Evolutionary conservation across 179 eudicot genomes (phyloP).

Genomic region (Spergularia azorica): DNA sequence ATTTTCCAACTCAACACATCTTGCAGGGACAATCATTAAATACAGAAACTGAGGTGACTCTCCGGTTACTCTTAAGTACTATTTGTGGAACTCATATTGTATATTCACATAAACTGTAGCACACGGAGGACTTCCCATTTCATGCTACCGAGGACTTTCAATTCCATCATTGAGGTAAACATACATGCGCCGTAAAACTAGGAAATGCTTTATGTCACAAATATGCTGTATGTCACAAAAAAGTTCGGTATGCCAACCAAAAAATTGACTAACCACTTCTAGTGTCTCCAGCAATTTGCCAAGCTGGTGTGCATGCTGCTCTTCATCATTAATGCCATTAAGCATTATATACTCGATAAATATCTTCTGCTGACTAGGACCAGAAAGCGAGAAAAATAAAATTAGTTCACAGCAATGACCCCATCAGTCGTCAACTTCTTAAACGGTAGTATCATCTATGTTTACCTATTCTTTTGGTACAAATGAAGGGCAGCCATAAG

Average conservation of each 20-base stretch:
- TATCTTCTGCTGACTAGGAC: conserved; percentile 77
- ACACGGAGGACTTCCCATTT: too few species aligned
- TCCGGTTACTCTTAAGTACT: too few species aligned
- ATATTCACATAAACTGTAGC: too few species aligned
- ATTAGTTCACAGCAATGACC: conserved; percentile 10
- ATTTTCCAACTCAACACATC: too few species aligned
- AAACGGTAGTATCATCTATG: not conserved
- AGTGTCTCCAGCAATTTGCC: conserved; percentile 83
- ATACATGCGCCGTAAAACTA: too few species aligned
- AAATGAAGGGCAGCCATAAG: conserved; percentile 78
- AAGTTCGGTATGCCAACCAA: not conserved
- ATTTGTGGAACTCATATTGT: too few species aligned
- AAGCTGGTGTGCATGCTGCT: conserved; percentile 91
- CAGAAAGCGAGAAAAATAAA: not conserved
- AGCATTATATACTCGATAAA: conserved; percentile 99
- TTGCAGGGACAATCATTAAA: too few species aligned
- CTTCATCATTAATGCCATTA: conserved; percentile 92
- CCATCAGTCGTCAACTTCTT: not conserved
- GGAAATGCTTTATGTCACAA: too few species aligned
- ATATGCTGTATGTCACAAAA: not conserved
- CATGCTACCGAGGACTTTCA: too few species aligned
- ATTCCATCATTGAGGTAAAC: too few species aligned
- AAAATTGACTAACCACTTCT: conserved; percentile 70
- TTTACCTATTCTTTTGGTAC: conserved; percentile 77
- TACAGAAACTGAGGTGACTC: too few species aligned